phyloP scores from a whole-genome alignment of 148 eudicot species.

The Dianthus caryophyllus region DNA sequence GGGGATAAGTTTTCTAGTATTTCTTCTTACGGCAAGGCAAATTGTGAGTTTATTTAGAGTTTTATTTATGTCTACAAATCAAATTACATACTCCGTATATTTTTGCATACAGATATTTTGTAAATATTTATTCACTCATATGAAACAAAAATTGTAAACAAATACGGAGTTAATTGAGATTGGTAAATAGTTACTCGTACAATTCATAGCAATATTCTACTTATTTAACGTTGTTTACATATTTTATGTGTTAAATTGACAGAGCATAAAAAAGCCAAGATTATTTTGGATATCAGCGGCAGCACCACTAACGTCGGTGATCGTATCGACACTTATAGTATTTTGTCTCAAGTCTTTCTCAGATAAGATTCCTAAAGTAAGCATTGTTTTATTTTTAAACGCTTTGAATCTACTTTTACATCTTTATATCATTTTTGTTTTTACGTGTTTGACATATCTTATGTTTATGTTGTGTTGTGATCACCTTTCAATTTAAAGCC shows the following conservation, averaged over 20 bases:
- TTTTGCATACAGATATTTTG: no score
- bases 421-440: not conserved
- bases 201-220: not conserved
- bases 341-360: constrained; percentile 43
- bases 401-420: not conserved
- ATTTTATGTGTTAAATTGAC: constrained; percentile 9
- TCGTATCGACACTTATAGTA: constrained; percentile 61
- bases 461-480: no score
- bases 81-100: no score
- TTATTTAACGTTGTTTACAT: constrained; percentile 5
- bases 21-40: constrained; percentile 61
- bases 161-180: no score
- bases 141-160: no score
- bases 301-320: constrained; percentile 72
- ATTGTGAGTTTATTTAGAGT: constrained; percentile 43
- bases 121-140: no score
- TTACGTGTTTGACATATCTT: constrained; percentile 16
- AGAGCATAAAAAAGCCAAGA: constrained; percentile 62
- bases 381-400: constrained; percentile 7
- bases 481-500: constrained; percentile 15
- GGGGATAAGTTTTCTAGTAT: constrained; percentile 63
- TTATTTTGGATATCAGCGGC: constrained; percentile 93
- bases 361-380: constrained; percentile 59
- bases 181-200: no score
- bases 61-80: no score